Conservation (phyloP, 1,284 basidiomycete genomes). For the Ustilago xerochloae region DNA sequence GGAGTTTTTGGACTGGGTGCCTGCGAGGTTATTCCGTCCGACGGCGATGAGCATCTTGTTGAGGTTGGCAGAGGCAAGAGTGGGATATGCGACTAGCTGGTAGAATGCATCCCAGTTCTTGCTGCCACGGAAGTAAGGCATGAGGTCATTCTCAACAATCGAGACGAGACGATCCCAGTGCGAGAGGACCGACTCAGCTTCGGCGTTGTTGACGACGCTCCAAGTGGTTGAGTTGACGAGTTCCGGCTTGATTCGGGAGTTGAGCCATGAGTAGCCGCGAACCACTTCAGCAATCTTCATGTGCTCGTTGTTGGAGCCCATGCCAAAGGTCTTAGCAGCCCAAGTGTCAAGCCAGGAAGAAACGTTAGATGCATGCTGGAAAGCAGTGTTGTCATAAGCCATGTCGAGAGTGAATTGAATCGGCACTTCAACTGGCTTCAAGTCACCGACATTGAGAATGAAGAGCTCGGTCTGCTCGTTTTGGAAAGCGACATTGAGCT, state of each 20-base stretch:
- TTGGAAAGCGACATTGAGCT: constrained; percentile 41
- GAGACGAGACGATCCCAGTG: constrained; percentile 12
- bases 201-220: constrained; percentile 76
- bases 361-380: constrained; percentile 35
- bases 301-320: constrained; percentile 68
- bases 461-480: constrained; percentile 63
- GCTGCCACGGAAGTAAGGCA: constrained; percentile 8
- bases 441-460: constrained; percentile 73
- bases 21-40: constrained; percentile 28
- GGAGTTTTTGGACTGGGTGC: constrained; percentile 31
- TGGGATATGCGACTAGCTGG: constrained; percentile 31
- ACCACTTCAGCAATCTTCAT: constrained; percentile 72
- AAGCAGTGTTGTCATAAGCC: constrained; percentile 73
- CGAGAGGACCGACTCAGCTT: constrained; percentile 71
- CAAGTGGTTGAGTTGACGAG: constrained; percentile 75
- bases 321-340: constrained; percentile 77
- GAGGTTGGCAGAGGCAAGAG: constrained; percentile 22
- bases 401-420: constrained; percentile 77
- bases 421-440: constrained; percentile 78
- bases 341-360: constrained; percentile 74
- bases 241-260: constrained; percentile 77
- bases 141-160: constrained; percentile 12
- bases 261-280: constrained; percentile 75
- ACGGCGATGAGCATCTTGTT: constrained; percentile 31
- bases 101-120: constrained; percentile 32